These are phyloP conservation scores for Diaporthe sp. DNA, from an alignment of 2,329 filamentous ascomycete species.

Conservation along the genomic window DNA sequence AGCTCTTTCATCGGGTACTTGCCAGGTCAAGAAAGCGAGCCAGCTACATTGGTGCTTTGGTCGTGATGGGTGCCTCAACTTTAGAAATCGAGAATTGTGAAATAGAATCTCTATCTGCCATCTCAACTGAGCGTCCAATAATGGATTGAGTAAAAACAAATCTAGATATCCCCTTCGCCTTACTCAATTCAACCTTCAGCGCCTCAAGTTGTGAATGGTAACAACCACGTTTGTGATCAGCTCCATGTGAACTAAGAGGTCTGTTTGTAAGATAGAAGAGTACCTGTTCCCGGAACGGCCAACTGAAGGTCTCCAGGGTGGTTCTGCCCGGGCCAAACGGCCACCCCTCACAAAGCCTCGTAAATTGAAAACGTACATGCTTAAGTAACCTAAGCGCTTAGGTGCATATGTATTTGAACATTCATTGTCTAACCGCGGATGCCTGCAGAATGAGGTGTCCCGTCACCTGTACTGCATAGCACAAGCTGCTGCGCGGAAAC, in stretches of 20 bases:
- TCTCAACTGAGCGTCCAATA: neutral
- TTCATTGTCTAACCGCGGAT: no score
- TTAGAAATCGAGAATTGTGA: neutral
- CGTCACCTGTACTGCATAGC: no score
- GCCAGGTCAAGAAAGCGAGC: neutral
- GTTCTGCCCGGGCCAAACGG: no score
- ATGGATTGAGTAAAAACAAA: neutral
- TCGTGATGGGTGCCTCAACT: neutral
- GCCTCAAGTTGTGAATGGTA: neutral
- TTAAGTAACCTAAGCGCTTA: no score
- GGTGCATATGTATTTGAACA: no score
- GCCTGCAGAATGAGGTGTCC: no score
- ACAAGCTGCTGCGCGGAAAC: no score
- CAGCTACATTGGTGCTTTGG: constrained; percentile 7
- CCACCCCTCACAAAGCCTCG: no score
- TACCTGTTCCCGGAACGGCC: no score
- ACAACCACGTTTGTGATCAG: neutral
- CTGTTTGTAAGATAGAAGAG: no score
- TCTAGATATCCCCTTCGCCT: neutral
- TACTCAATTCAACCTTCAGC: neutral
- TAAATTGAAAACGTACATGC: no score
- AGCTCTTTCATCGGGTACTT: neutral
- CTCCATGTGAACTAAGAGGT: neutral
- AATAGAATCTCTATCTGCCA: neutral
- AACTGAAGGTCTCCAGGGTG: no score